phyloP scores from a whole-genome alignment of 208 protist species.

The Trypanosoma theileri region DNA sequence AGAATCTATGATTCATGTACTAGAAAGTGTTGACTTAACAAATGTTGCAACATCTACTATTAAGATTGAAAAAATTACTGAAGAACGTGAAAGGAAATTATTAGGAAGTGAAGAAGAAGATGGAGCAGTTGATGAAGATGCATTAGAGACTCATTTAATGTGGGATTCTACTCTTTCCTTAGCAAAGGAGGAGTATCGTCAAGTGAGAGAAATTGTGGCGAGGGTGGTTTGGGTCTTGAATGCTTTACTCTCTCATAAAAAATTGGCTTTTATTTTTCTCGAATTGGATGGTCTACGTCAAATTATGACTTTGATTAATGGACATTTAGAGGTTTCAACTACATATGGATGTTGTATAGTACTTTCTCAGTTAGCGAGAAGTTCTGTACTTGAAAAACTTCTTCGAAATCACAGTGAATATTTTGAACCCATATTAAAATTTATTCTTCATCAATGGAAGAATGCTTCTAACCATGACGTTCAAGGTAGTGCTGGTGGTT shows the following conservation, averaged over 20 bases:
- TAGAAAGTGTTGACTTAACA: slow-evolving; percentile 60
- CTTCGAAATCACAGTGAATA: slow-evolving; percentile 57
- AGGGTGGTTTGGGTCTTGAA: slow-evolving; percentile 74
- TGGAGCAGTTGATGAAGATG: slow-evolving; percentile 31
- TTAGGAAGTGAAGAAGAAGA: slow-evolving; percentile 25
- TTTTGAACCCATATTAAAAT: slow-evolving; percentile 73
- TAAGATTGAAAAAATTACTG: slow-evolving; percentile 21
- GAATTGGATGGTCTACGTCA: slow-evolving; percentile 56
- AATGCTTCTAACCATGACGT: slow-evolving; percentile 55
- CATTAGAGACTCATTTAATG: slow-evolving; percentile 29
- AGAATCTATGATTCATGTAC: slow-evolving; percentile 60
- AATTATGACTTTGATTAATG: slow-evolving; percentile 52
- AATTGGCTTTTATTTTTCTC: slow-evolving; percentile 75
- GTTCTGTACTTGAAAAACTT: slow-evolving; percentile 73
- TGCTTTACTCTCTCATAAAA: slow-evolving; percentile 75
- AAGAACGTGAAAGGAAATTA: slow-evolving; percentile 24
- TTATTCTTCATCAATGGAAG: slow-evolving; percentile 70
- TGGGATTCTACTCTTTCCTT: slow-evolving; percentile 34
- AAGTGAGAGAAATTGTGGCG: slow-evolving; percentile 54
- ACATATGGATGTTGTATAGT: slow-evolving; percentile 75
- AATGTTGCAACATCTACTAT: slow-evolving; percentile 13
- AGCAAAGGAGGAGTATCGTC: slow-evolving; percentile 34
- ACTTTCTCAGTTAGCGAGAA: slow-evolving; percentile 61
- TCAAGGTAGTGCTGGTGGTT: slow-evolving; percentile 66
- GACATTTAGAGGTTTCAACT: slow-evolving; percentile 39